Conservation (phyloP, 106 monocot species). For the Vanilla planifolia region DNA sequence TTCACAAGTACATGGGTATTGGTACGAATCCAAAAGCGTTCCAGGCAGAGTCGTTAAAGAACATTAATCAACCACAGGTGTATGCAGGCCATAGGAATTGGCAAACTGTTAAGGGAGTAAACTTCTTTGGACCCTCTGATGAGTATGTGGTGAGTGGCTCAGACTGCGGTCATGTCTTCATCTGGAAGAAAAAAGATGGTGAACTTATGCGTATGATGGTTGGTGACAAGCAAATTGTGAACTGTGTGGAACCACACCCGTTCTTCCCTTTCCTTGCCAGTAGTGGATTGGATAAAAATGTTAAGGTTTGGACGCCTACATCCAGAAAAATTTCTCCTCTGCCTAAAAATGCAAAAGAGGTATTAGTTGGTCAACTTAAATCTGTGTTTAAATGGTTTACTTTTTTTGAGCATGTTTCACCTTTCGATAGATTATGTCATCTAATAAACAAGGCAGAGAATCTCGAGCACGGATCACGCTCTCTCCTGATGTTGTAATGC, state of each 20-base stretch:
- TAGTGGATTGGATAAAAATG: constrained; percentile 70
- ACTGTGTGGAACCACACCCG: constrained; percentile 81
- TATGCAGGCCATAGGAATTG: constrained; percentile 83
- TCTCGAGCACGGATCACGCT: constrained; percentile 28
- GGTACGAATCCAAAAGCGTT: constrained; percentile 38
- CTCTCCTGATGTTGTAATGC: constrained; percentile 68
- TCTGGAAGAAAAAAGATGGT: constrained; percentile 76
- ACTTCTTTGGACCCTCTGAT: constrained; percentile 76
- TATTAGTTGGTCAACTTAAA: neutral
- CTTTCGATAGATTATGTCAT: constrained; percentile 37
- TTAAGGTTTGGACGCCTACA: constrained; percentile 76
- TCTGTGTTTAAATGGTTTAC: neutral
- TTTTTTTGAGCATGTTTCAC: neutral
- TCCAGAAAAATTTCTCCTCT: constrained; percentile 21
- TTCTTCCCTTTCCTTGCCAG: constrained; percentile 67
- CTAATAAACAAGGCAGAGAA: constrained; percentile 52
- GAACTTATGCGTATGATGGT: constrained; percentile 60
- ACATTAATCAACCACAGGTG: constrained; percentile 38
- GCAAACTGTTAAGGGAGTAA: constrained; percentile 63
- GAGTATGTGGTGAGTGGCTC: constrained; percentile 86
- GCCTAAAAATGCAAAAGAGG: constrained; percentile 54
- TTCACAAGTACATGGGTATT: constrained; percentile 62
- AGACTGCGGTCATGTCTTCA: constrained; percentile 76
- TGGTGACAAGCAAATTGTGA: constrained; percentile 72
- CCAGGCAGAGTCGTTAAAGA: constrained; percentile 21